Percentiles rank a stretch among this genome's conserved stretches.
Conservation (phyloP, 176 grass and related monocot species). For the Chloris gayana region DNA sequence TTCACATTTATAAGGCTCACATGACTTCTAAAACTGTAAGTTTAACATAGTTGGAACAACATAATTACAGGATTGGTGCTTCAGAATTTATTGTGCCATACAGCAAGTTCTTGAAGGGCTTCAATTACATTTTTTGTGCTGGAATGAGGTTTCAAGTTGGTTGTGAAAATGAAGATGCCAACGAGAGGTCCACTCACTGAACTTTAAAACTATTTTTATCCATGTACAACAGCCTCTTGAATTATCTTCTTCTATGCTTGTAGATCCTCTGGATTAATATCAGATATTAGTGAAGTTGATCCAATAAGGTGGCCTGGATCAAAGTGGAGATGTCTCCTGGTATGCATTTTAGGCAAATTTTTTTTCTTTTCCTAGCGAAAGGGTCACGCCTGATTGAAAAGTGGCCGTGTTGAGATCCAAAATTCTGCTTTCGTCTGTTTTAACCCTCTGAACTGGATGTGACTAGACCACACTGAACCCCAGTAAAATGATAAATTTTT, state of each 20-base stretch:
- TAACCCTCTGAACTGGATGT: not conserved
- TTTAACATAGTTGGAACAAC: not conserved
- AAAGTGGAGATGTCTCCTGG: conserved; percentile 90
- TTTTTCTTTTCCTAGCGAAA: not conserved
- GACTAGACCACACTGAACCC: not conserved
- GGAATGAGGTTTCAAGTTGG: conserved; percentile 83
- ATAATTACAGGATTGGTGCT: conserved; percentile 59
- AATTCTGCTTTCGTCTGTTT: not conserved
- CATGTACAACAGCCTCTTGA: not conserved
- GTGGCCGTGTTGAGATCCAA: not conserved
- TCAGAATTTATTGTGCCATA: conserved; percentile 90
- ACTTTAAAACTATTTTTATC: not conserved
- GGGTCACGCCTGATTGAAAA: not conserved
- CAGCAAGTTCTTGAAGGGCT: conserved; percentile 65
- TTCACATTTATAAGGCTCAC: not conserved
- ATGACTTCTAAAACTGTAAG: no score
- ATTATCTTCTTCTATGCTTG: conserved; percentile 40
- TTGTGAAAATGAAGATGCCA: conserved; percentile 74
- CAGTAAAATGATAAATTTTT: not conserved
- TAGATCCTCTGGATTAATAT: conserved; percentile 80
- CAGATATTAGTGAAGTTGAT: conserved; percentile 78
- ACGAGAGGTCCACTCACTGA: conserved; percentile 66
- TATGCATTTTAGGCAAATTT: conserved; percentile 44
- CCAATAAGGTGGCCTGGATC: conserved; percentile 86
- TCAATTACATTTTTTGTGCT: conserved; percentile 58